phyloP scores from a whole-genome alignment of 306 rosid genomes.

The Vigna nakashimae region DNA sequence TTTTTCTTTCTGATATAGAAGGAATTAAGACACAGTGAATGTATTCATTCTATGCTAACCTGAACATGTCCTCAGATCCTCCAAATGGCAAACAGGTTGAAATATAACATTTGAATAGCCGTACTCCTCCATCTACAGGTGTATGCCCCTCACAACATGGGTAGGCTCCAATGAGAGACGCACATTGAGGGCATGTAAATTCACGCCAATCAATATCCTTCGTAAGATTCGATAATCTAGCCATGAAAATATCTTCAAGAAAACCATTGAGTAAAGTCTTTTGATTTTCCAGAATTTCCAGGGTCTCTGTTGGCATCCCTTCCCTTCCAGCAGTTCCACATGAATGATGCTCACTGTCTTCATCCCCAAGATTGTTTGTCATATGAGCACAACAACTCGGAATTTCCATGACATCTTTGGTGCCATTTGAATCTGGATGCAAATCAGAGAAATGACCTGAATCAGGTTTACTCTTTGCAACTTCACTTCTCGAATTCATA shows the following conservation, averaged over 20 bases:
- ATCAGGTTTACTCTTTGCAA: constrained; percentile 40
- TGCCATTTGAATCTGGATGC: constrained; percentile 44
- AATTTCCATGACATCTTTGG: constrained; percentile 33
- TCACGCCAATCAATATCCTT: constrained; percentile 84
- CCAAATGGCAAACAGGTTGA: constrained; percentile 65
- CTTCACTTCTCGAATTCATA: constrained; percentile 43
- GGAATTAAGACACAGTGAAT: background rate
- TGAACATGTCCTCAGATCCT: constrained; percentile 68
- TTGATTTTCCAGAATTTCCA: constrained; percentile 59
- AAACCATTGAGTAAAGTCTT: constrained; percentile 79
- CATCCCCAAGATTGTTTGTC: constrained; percentile 41
- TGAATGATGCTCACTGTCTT: constrained; percentile 50
- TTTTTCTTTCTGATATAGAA: constrained; percentile 15
- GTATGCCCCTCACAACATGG: constrained; percentile 62
- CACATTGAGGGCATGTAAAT: constrained; percentile 78
- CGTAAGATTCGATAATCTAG: constrained; percentile 74
- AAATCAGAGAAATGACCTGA: constrained; percentile 43
- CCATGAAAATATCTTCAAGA: constrained; percentile 93
- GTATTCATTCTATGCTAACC: constrained; percentile 57
- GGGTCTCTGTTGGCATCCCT: constrained; percentile 38
- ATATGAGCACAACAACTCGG: constrained; percentile 56
- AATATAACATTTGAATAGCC: constrained; percentile 80
- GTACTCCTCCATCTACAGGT: constrained; percentile 86
- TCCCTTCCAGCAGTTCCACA: constrained; percentile 50
- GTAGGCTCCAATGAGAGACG: constrained; percentile 83